Evolutionary conservation across 441 rosid species (phyloP), one percentile per base, ranked within the genome.

Genomic region (Populus hybrid): DNA sequence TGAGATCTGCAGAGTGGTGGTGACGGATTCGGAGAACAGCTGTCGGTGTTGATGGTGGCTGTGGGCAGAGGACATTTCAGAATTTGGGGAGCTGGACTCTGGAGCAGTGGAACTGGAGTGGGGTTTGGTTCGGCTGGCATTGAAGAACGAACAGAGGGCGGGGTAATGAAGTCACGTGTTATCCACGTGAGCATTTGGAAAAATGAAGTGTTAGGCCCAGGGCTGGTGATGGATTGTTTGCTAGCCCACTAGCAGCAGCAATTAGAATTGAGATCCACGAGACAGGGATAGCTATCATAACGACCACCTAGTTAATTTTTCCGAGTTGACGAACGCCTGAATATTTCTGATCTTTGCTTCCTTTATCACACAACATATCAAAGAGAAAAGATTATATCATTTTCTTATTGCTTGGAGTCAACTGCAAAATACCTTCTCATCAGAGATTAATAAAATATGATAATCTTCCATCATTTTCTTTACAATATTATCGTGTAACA

Each of bases 1-100:
- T 88, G 67, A 92, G 90, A 82, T 92, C 92, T 1, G 86, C 36
- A 64, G 83, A 86, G 7, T 81, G 87, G 73, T 70, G 69, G 14
- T 72, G 67, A 70, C 61, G 61, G 26, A 14, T 18, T 4, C 59
- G 69, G 31, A 9, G 7, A 0, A 66, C 5, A 83, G 63, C 7
- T 35, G 36, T 35, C 7, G 33, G 83, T 81, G 63, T 8, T 64
- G 68, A 5, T 18, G 80, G 84, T 31, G 81, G 6, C 29, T 81
- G 76, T 83, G 74, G 79, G 76, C 64, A 68, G 85, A 24, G 73
- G 86, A 71, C 93, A 86, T 85, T 73, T 77, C 66, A 31, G 56
- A 74, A 66, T 33, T 45, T 20, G 9, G 11, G 56, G 1, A 38
- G 45, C 45, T 38, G 45, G 45, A 38, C 3, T 14, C 56, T 14